Percentiles rank a stretch among this genome's conserved stretches.
These are phyloP conservation scores for Pyrenochaeta sp. DNA, from an alignment of 2,329 filamentous ascomycete species.

Conservation along the genomic window DNA sequence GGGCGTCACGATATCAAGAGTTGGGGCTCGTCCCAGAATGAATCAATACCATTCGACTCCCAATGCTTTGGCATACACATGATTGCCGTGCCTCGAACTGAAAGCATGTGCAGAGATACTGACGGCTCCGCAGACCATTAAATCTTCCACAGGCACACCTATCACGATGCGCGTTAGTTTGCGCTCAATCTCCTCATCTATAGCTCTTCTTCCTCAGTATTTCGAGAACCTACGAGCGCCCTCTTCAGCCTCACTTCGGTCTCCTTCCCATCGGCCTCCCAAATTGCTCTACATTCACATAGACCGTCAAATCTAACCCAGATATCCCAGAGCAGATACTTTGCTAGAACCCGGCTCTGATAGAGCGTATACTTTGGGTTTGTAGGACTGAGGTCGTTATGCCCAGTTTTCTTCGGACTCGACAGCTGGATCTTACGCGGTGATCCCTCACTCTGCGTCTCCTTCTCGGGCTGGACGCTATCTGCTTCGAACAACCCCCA, in stretches of 20 bases:
- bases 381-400: neutral
- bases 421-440: slow-evolving; percentile 4
- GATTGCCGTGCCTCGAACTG: too few species aligned
- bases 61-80: neutral
- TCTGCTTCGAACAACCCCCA: slow-evolving; percentile 18
- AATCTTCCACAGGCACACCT: too few species aligned
- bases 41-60: slow-evolving; percentile 33
- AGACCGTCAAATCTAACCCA: slow-evolving; percentile 14
- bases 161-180: neutral
- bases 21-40: slow-evolving; percentile 24
- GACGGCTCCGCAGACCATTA: too few species aligned
- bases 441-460: neutral
- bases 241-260: slow-evolving; percentile 11
- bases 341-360: slow-evolving; percentile 20
- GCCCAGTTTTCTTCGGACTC: neutral
- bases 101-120: too few species aligned
- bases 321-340: slow-evolving; percentile 16
- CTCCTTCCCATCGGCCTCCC: slow-evolving; percentile 17
- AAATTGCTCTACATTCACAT: slow-evolving; percentile 18
- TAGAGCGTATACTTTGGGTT: slow-evolving; percentile 21
- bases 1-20: slow-evolving; percentile 27
- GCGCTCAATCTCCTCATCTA: neutral
- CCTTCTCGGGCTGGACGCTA: neutral
- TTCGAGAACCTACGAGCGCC: slow-evolving; percentile 9
- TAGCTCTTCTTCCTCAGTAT: slow-evolving; percentile 1